phyloP scores from a whole-genome alignment of 2,329 filamentous ascomycete genomes.

The Davidsoniella neocaledoniae region DNA sequence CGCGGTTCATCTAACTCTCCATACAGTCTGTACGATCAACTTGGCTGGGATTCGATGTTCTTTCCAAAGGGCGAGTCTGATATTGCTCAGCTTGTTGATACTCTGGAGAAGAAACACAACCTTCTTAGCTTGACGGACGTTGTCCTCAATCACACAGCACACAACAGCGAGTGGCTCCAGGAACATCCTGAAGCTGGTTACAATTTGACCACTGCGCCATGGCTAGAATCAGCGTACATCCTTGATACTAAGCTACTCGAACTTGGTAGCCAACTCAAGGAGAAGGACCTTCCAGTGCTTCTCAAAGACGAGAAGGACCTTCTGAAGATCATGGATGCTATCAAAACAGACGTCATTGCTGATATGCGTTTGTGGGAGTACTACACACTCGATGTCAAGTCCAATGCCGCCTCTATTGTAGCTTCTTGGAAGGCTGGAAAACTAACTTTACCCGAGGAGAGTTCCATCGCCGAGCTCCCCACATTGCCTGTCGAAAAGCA shows the following conservation, averaged over 20 bases:
- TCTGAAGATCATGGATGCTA: slow-evolving; percentile 61
- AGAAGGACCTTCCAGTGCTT: slow-evolving; percentile 58
- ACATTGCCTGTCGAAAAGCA: slow-evolving; percentile 21
- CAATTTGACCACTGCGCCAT: slow-evolving; percentile 78
- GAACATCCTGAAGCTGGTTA: slow-evolving; percentile 93
- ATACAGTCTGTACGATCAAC: slow-evolving; percentile 90
- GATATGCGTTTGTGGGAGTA: slow-evolving; percentile 81
- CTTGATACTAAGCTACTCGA: slow-evolving; percentile 50
- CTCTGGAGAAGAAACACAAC: slow-evolving; percentile 70
- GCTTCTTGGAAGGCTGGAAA: slow-evolving; percentile 53
- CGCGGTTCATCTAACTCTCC: slow-evolving; percentile 87
- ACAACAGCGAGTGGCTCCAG: slow-evolving; percentile 88
- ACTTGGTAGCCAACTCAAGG: slow-evolving; percentile 55
- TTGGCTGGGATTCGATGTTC: slow-evolving; percentile 62
- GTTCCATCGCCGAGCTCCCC: slow-evolving; percentile 15
- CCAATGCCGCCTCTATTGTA: slow-evolving; percentile 50
- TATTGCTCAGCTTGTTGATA: slow-evolving; percentile 56
- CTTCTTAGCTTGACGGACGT: slow-evolving; percentile 86
- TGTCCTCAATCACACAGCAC: slow-evolving; percentile 92
- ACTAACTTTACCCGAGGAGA: slow-evolving; percentile 34
- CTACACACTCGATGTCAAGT: slow-evolving; percentile 68
- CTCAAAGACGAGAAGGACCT: slow-evolving; percentile 58
- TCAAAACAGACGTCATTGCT: slow-evolving; percentile 66
- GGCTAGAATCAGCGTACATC: slow-evolving; percentile 47
- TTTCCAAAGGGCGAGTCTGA: slow-evolving; percentile 81